These are phyloP conservation scores for Neurospora sp. DNA, from an alignment of 495 filamentous ascomycete species.

Conservation along the genomic window DNA sequence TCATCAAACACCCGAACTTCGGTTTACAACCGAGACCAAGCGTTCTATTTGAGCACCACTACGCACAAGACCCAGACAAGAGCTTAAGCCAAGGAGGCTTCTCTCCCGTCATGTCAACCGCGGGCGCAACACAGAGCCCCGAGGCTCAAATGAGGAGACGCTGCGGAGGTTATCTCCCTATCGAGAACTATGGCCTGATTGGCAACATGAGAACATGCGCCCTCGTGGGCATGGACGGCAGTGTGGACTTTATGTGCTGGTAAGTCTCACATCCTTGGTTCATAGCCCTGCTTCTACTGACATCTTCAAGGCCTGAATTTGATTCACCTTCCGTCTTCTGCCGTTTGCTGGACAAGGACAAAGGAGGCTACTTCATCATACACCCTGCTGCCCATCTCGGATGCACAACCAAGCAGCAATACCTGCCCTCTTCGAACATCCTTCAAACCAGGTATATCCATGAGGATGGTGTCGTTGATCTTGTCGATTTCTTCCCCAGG, in stretches of 20 bases:
- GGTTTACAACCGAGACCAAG: not conserved
- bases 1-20: not conserved
- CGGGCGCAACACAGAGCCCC: slow-evolving; percentile 10
- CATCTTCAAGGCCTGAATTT: slow-evolving; percentile 48
- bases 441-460: slow-evolving; percentile 62
- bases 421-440: slow-evolving; percentile 60
- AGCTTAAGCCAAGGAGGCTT: not conserved
- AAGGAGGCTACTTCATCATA: slow-evolving; percentile 61
- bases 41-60: not conserved
- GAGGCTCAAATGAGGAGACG: slow-evolving; percentile 18
- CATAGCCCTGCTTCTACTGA: not conserved
- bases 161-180: slow-evolving; percentile 44
- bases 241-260: slow-evolving; percentile 70
- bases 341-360: slow-evolving; percentile 58
- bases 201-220: slow-evolving; percentile 73
- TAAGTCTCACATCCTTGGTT: slow-evolving; percentile 19
- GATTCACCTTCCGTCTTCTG: slow-evolving; percentile 59
- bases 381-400: slow-evolving; percentile 32
- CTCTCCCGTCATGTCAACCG: slow-evolving; percentile 7
- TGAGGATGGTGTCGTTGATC: slow-evolving; percentile 59
- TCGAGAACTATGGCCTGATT: slow-evolving; percentile 68
- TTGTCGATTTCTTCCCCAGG: slow-evolving; percentile 63
- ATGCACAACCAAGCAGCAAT: slow-evolving; percentile 57
- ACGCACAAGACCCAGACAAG: not conserved
- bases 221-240: slow-evolving; percentile 58